Evolutionary conservation across 1,284 basidiomycete species (phyloP), one percentile per base, ranked within the genome.

Genomic region (Sanguinoderma infundibulare): DNA sequence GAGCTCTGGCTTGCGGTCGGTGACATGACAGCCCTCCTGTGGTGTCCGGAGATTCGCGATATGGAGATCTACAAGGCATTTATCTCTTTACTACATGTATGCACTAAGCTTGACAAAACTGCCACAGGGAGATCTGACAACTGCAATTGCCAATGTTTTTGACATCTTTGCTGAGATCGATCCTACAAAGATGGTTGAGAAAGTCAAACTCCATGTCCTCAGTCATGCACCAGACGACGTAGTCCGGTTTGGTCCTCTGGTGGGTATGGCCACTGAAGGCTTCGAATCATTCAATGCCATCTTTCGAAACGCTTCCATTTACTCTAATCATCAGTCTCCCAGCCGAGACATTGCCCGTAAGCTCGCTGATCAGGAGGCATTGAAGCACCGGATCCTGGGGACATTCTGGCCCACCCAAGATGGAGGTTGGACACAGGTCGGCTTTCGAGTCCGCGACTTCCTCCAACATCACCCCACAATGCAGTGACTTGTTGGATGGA

Each of bases 221-320:
- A 6, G 6, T 1, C 77, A 79, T 59, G 36, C 75, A 12, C 50
- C 59, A 0, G 65, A 72, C 0, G 70, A 76, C 55, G 72, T 79
- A 22, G 60, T 55, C 0, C 67, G 72, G 0, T 77, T 78, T 69
- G 78, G 77, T 0, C 78, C 78, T 14, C 57, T 70, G 1, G 59
- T 77, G 1, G 47, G 72, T 0, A 72, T 66, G 42, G 69, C 73
- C 3, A 78, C 77, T 0, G 77, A 81, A 59, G 53, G 67, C 2
- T 79, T 74, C 57, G 76, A 80, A 59, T 75, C 68, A 15, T 81
- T 70, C 63, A 80, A 81, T 65, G 67, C 68, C 1, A 64, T 80
- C 0, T 80, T 81, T 55, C 72, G 75, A 0, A 34, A 70, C 3
- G 76, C 73, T 46, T 75, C 73, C 24, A 62, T 79, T 7, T 62